Percentiles rank a stretch among this genome's conserved stretches.
Conservation (phyloP, 2,329 filamentous ascomycete species). For the Botrytis byssoidea region DNA sequence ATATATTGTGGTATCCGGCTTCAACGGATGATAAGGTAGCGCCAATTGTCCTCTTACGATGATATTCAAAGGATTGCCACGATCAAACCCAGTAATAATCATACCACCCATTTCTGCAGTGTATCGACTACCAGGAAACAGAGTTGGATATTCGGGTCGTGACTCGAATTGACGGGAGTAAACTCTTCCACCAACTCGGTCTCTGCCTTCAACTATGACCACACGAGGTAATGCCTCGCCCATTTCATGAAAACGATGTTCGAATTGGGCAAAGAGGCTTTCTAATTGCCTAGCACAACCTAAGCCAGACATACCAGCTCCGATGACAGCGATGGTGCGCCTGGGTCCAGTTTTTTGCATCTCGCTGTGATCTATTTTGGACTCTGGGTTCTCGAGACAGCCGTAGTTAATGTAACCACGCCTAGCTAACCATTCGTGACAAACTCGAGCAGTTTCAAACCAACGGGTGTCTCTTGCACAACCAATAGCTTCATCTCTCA, state of each 20-base stretch:
- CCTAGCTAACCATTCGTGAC: conserved; percentile 88
- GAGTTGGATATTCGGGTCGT: conserved; percentile 56
- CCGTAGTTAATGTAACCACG: conserved; percentile 97
- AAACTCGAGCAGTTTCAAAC: conserved; percentile 84
- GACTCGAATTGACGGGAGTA: conserved; percentile 73
- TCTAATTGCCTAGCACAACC: conserved; percentile 91
- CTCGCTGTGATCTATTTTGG: conserved; percentile 39
- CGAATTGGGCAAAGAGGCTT: conserved; percentile 78
- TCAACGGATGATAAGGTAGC: conserved; percentile 79
- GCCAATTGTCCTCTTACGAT: conserved; percentile 88
- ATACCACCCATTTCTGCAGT: conserved; percentile 98
- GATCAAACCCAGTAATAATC: conserved; percentile 95
- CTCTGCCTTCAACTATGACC: conserved; percentile 80
- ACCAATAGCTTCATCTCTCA: conserved; percentile 80
- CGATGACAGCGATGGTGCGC: conserved; percentile 81
- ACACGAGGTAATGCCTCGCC: conserved; percentile 72
- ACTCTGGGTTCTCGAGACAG: conserved; percentile 67
- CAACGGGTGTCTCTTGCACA: conserved; percentile 85
- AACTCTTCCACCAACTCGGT: conserved; percentile 84
- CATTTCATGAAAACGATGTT: conserved; percentile 60
- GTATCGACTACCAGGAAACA: conserved; percentile 58
- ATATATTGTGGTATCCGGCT: conserved; percentile 81
- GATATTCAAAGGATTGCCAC: conserved; percentile 89
- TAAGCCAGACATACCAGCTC: conserved; percentile 90
- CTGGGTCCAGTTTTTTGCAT: conserved; percentile 45